phyloP scores from a whole-genome alignment of 192 early-diverging fungal species.

The Tieghemiomyces parasiticus region DNA sequence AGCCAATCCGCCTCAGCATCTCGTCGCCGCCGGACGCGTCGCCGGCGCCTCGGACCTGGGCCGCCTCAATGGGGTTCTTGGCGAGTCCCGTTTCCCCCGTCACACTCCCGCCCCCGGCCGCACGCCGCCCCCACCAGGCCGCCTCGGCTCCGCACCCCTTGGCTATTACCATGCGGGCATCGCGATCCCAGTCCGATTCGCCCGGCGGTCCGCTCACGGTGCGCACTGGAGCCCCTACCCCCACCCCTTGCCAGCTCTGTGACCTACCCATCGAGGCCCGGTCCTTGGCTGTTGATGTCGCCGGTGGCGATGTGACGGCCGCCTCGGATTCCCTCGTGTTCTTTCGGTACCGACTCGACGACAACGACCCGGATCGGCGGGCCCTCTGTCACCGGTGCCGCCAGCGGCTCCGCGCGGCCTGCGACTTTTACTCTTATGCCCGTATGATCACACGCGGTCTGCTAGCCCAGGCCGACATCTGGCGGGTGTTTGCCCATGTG shows the following conservation, averaged over 20 bases:
- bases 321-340: background rate
- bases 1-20: background rate
- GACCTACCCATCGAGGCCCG: constrained; percentile 4
- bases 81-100: background rate
- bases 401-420: constrained; percentile 7
- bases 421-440: constrained; percentile 9
- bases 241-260: constrained; percentile 1
- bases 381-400: constrained; percentile 9
- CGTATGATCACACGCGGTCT: constrained; percentile 10
- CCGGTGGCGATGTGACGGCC: no score
- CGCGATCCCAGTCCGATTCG: background rate
- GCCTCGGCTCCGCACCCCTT: background rate
- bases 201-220: no score
- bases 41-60: background rate
- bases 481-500: constrained; percentile 10
- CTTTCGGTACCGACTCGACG: constrained; percentile 7
- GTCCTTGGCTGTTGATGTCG: background rate
- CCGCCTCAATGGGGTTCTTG: background rate
- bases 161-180: background rate
- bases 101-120: no score
- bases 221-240: background rate
- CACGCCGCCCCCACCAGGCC: no score
- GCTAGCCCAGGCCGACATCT: background rate
- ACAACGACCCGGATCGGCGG: constrained; percentile 6
- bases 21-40: background rate